Conservation (phyloP, 805 yeast genomes). For the Lipomyces chichibuensis region DNA sequence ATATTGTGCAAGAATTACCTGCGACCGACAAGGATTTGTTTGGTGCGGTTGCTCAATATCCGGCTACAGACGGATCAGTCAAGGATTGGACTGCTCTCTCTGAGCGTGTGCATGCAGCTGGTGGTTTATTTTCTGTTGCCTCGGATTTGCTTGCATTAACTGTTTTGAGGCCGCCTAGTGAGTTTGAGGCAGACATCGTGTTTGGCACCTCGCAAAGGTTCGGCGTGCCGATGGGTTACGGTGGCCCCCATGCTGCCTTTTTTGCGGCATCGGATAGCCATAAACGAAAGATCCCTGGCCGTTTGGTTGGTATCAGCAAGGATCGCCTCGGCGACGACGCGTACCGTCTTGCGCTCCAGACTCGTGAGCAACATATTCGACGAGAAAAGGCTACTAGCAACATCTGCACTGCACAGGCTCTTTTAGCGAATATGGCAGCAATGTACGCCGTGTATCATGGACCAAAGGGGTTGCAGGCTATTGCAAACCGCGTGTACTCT, state of each 20-base stretch:
- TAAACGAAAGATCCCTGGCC: conserved; percentile 94
- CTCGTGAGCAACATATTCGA: conserved; percentile 97
- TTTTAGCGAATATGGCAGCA: conserved; percentile 92
- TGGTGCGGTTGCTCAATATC: conserved; percentile 90
- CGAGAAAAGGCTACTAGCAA: conserved; percentile 97
- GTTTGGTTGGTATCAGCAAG: conserved; percentile 89
- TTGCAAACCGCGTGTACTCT: conserved; percentile 76
- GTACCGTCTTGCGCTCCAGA: conserved; percentile 88
- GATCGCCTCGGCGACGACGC: conserved; percentile 92
- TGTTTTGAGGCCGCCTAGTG: conserved; percentile 77
- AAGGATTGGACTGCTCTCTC: conserved; percentile 59
- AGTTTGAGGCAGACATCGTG: conserved; percentile 89
- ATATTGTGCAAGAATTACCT: conserved; percentile 59
- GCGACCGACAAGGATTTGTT: conserved; percentile 53
- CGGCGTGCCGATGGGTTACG: conserved; percentile 97
- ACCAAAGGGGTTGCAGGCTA: conserved; percentile 76
- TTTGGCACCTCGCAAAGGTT: conserved; percentile 93
- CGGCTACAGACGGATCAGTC: conserved; percentile 80
- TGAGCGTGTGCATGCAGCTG: conserved; percentile 65
- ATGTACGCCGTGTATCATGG: conserved; percentile 98
- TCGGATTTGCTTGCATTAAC: conserved; percentile 90
- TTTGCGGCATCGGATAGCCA: conserved; percentile 81
- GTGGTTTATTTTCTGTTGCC: conserved; percentile 83
- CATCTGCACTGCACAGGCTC: conserved; percentile 97
- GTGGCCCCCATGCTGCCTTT: conserved; percentile 99